Base-by-base conservation (phyloP, 352 stramenopile species). In the Globisporangium ultimum region DNA sequence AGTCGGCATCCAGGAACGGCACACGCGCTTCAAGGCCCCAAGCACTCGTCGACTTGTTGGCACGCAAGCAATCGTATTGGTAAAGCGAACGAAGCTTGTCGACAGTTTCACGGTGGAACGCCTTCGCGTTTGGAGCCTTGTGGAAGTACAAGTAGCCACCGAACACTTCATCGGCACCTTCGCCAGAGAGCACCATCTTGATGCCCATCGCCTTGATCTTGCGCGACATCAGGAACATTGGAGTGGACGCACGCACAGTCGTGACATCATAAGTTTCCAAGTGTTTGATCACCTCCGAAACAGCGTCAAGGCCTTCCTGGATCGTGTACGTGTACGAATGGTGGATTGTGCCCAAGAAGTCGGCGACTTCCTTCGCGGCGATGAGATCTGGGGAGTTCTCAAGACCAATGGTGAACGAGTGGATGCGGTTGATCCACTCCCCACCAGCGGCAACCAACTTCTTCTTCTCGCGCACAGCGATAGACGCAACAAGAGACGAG, bases 161-260 rank as follows among this genome's bases (percentile, higher is more conserved):
- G 65, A 99, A 98, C 7, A 99, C 88, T 67, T 99, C 97, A 68
- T 99, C 97, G 9, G 97, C 96, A 36, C 97, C 97, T 76, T 99
- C 97, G 18, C 97, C 97, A 18, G 83, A 97, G 21, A 99, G 78
- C 53, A 99, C 97, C 97, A 99, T 99, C 80, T 99, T 99, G 67
- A 99, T 98, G 48, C 97, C 97, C 95, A 99, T 98, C 50, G 97
- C 97, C 81, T 99, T 99, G 73, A 99, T 99, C 86, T 99, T 99
- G 48, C 97, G 77, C 8, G 88, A 84, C 97, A 99, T 99, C 50
- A 99, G 81, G 75, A 99, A 99, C 97, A 99, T 99, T n/a, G 97
- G 97, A 21, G 97, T 99, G 0, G 92, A 97, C 2, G 97, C 97
- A 48, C 97, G 91, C 65, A 99, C 98, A 1, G 97, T 99, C 22